Percentiles rank a stretch among this genome's conserved stretches.
These are phyloP conservation scores for Claviceps fusiformis DNA, from an alignment of 2,329 filamentous ascomycete genomes.

Conservation along the genomic window DNA sequence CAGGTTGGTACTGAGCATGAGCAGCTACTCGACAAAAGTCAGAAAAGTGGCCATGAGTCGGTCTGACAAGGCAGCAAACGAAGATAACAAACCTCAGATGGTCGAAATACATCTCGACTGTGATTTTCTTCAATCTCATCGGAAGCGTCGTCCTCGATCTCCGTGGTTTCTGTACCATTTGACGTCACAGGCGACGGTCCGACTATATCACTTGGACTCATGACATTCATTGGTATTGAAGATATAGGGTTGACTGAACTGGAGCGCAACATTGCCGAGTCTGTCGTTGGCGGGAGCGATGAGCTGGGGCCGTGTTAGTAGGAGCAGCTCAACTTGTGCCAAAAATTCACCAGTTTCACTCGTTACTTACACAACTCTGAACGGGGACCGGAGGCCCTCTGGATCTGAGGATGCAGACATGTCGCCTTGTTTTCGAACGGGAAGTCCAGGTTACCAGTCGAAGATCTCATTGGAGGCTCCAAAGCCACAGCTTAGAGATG, in stretches of 20 bases:
- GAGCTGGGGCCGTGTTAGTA: constrained; percentile 15
- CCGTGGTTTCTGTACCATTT: constrained; percentile 68
- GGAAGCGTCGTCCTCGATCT: constrained; percentile 65
- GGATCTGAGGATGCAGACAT: constrained; percentile 40
- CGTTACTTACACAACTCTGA: constrained; percentile 35
- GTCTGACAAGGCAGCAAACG: background rate
- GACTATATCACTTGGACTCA: constrained; percentile 55
- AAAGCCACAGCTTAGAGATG: constrained; percentile 19
- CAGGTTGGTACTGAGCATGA: constrained; percentile 43
- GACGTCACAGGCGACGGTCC: constrained; percentile 78
- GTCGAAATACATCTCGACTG: constrained; percentile 8
- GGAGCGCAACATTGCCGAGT: constrained; percentile 38
- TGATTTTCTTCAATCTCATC: constrained; percentile 39
- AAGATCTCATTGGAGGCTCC: constrained; percentile 46
- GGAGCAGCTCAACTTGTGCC: constrained; percentile 1
- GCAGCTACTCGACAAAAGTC: constrained; percentile 22
- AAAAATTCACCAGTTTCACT: too few relatives aligned
- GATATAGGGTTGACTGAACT: constrained; percentile 33
- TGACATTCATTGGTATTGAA: constrained; percentile 39
- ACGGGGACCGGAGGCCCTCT: constrained; percentile 32
- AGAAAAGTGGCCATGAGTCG: background rate
- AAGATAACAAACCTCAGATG: constrained; percentile 18
- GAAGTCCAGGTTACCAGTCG: constrained; percentile 35
- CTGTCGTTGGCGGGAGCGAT: constrained; percentile 22
- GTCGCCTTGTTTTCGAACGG: constrained; percentile 30